A percentile compares a stretch with the other conserved stretches of the same genome.
Conservation (phyloP, 768 basidiomycete species). For the Termitomyces sp. region DNA sequence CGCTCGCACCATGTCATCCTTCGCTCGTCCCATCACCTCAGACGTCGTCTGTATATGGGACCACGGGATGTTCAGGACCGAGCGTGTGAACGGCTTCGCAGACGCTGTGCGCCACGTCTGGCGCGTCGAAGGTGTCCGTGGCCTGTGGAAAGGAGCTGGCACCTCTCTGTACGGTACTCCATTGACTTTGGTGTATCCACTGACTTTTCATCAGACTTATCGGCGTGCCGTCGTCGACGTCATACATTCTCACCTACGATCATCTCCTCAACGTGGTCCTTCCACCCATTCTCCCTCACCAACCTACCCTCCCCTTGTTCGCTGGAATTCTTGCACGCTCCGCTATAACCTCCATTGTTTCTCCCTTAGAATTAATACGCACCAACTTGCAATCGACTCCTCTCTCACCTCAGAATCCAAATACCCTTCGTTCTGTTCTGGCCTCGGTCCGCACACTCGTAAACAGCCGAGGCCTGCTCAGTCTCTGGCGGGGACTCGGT, state of each 20-base stretch:
- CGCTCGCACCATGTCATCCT: conserved; percentile 74
- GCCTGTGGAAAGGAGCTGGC: conserved; percentile 94
- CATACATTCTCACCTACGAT: conserved; percentile 96
- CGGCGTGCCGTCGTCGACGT: conserved; percentile 85
- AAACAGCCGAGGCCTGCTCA: conserved; percentile 55
- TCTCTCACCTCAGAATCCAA: conserved; percentile 58
- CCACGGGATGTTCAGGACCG: conserved; percentile 59
- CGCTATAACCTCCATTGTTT: conserved; percentile 68
- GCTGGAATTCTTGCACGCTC: conserved; percentile 85
- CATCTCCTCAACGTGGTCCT: conserved; percentile 64
- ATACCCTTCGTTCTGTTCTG: conserved; percentile 75
- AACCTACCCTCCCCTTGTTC: conserved; percentile 58
- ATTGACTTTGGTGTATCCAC: neutral
- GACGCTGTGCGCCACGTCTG: conserved; percentile 80
- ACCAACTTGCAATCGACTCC: conserved; percentile 93
- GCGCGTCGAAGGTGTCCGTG: conserved; percentile 75
- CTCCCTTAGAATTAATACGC: conserved; percentile 89
- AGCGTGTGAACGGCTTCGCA: conserved; percentile 79
- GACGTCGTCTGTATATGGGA: conserved; percentile 82
- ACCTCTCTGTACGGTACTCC: conserved; percentile 72
- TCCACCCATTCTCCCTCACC: conserved; percentile 53
- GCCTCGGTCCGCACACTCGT: conserved; percentile 56
- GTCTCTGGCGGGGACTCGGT: conserved; percentile 87
- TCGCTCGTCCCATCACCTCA: conserved; percentile 48
- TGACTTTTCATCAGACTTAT: conserved; percentile 56